A percentile compares a stretch with the other conserved stretches of the same genome.
Evolutionary conservation across 2,329 filamentous ascomycete genomes (phyloP).

Genomic region (Neopestalotiopsis clavispora): DNA sequence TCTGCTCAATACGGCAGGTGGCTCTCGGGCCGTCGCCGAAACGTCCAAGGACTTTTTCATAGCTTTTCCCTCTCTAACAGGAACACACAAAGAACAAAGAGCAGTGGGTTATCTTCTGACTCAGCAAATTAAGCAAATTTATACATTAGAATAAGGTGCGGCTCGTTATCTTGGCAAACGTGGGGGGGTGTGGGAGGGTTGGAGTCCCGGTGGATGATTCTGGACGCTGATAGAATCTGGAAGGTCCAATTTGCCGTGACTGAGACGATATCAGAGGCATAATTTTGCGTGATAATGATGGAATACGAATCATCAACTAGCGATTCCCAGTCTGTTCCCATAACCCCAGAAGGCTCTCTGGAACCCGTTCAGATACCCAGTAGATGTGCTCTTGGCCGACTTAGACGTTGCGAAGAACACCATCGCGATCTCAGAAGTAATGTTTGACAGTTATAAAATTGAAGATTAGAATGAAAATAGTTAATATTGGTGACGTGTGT

Average conservation of each 20-base stretch:
- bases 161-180: neutral
- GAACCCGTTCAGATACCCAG: neutral
- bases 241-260: neutral
- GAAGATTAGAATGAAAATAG: neutral
- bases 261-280: neutral
- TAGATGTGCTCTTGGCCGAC: neutral
- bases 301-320: neutral
- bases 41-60: neutral
- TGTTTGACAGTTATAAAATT: neutral
- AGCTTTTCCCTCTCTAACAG: neutral
- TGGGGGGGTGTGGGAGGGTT: neutral
- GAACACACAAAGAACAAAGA: neutral
- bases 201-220: neutral
- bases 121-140: neutral
- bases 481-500: neutral
- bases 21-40: neutral
- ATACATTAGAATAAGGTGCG: neutral
- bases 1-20: neutral
- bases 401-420: too few relatives aligned
- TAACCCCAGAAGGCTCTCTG: neutral
- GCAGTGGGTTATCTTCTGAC: neutral
- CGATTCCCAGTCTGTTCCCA: neutral
- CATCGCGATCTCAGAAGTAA: neutral
- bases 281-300: neutral
- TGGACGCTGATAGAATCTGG: neutral